Evolutionary conservation across 2,329 filamentous ascomycete species (phyloP).

Genomic region (Hypocreales sp.): DNA sequence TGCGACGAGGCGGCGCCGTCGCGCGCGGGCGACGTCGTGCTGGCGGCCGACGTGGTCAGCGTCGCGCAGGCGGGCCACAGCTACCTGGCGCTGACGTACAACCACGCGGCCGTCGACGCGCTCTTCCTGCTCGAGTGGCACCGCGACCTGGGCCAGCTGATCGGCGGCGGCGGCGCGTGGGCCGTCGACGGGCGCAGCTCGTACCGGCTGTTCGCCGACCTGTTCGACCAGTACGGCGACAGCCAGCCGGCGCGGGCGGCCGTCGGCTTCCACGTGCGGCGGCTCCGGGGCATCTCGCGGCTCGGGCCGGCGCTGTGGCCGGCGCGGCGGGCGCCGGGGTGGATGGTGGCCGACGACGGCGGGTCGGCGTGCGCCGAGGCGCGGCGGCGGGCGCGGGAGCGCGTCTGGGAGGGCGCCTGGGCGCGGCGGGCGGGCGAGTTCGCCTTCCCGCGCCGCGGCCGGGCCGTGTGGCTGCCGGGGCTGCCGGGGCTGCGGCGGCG

Average conservation of each 20-base stretch:
- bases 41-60: conserved; percentile 11
- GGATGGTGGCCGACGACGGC: conserved; percentile 17
- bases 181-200: conserved; percentile 10
- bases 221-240: conserved; percentile 14
- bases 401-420: conserved; percentile 16
- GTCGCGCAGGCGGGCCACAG: conserved; percentile 4
- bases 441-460: conserved; percentile 14
- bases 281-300: conserved; percentile 19
- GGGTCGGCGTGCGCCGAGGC: conserved; percentile 6
- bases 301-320: conserved; percentile 17
- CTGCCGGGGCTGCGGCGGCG: conserved; percentile 9
- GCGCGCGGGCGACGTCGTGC: conserved; percentile 14
- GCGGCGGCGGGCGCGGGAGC: conserved; percentile 8
- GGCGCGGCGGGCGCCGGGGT: conserved; percentile 14
- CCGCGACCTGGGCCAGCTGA: conserved; percentile 15
- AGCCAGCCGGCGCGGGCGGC: conserved; percentile 12
- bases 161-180: conserved; percentile 7
- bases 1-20: conserved; percentile 6
- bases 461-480: conserved; percentile 12
- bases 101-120: conserved; percentile 20
- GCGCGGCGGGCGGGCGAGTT: conserved; percentile 8
- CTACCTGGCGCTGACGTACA: conserved; percentile 15
- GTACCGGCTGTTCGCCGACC: conserved; percentile 16
- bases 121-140: conserved; percentile 16
- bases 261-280: conserved; percentile 13